Base-by-base conservation (phyloP, 192 early-diverging fungal genomes). In the Radiomyces spectabilis region DNA sequence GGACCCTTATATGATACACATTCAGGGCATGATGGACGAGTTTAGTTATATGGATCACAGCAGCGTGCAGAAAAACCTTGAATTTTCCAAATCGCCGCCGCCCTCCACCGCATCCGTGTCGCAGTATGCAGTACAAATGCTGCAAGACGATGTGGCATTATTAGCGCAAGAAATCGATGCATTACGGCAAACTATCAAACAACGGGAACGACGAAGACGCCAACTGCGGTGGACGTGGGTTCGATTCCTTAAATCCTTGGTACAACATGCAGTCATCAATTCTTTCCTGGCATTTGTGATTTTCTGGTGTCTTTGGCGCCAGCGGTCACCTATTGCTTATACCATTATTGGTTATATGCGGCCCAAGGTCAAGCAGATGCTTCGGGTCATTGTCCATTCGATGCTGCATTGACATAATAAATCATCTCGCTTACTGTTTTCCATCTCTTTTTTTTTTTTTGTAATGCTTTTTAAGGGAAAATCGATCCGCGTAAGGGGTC, bases 101-200 rank as follows among this genome's bases (percentile, higher is more conserved):
- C n/a, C n/a, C n/a, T n/a, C n/a, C n/a, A n/a, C n/a, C n/a, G n/a
- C n/a, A n/a, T n/a, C n/a, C n/a, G n/a, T n/a, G n/a, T n/a, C n/a
- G n/a, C n/a, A n/a, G n/a, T n/a, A n/a, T n/a, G 48, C 48, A 3
- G 8, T 57, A 18, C 43, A 57, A 25, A 57, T 38, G 15, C 34
- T 57, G 44, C 55, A 57, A 34, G 47, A 42, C 4, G 43, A 57
- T 2, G 55, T 57, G 4, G 39, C 55, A 31, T 42, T 33, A 0
- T 25, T 57, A 3, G 47, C 55, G 5, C 43, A 57, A 21, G 32
- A 57, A n/a, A 57, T 57, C 16, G 43, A 47, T 34, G 30, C 26
- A 18, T 45, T 57, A 30, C 43, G 44, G 26, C 42, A 30, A 15
- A 33, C 31, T 18, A 32, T 57, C 18, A 9, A 25, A 22, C 24